Conservation (phyloP, 2,329 filamentous ascomycete species). For the Seiridium unicorne region DNA sequence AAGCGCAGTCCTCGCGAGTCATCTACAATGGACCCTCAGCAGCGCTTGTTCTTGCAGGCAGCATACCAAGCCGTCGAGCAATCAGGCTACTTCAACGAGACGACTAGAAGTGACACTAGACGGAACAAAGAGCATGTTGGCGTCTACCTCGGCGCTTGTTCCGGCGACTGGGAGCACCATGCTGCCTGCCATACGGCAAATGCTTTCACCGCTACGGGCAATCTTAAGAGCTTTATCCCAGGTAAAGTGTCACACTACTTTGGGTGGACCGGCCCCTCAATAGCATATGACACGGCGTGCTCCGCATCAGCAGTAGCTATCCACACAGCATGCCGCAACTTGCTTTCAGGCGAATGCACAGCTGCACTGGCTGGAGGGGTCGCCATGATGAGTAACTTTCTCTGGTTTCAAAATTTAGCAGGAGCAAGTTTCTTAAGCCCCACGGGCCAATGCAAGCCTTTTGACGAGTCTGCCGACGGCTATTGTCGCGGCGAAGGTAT, state of each 20-base stretch:
- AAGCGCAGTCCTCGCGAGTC: conserved; percentile 17
- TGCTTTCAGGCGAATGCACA: conserved; percentile 25
- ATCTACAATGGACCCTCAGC: conserved; percentile 15
- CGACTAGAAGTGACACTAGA: conserved; percentile 16
- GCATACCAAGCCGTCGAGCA: conserved; percentile 25
- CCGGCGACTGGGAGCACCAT: conserved; percentile 39
- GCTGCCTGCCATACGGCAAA: conserved; percentile 31
- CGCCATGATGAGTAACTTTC: conserved; percentile 23
- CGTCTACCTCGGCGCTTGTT: conserved; percentile 33
- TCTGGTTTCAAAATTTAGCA: conserved; percentile 21
- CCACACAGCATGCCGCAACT: conserved; percentile 28
- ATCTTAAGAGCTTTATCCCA: conserved; percentile 16
- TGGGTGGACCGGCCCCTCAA: conserved; percentile 26
- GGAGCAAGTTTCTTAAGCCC: conserved; percentile 24
- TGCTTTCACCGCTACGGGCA: conserved; percentile 31
- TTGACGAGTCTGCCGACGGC: conserved; percentile 42
- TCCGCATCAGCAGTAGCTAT: conserved; percentile 31
- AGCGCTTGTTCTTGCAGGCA: conserved; percentile 14
- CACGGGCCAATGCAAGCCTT: conserved; percentile 25
- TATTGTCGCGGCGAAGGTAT: conserved; percentile 52
- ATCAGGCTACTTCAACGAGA: conserved; percentile 22
- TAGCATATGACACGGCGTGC: conserved; percentile 30
- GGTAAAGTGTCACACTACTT: conserved; percentile 28
- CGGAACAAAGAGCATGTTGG: conserved; percentile 24
- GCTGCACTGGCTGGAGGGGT: conserved; percentile 30